Base-by-base conservation (phyloP, 352 stramenopile species). In the Pythium aristosporum region DNA sequence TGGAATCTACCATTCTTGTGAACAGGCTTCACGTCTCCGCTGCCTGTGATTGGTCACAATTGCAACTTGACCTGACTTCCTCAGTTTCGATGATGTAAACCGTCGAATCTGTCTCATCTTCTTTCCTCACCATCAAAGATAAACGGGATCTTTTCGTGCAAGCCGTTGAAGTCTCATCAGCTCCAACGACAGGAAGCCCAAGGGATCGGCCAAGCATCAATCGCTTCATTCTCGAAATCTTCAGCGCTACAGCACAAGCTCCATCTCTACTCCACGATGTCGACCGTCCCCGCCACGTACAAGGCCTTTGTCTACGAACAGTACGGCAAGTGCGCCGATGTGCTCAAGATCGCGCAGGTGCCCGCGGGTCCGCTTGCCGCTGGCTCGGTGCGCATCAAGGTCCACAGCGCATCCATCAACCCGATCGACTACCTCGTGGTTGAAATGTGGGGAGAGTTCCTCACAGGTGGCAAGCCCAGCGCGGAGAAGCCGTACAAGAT, bases 261-360 rank as follows among this genome's bases (percentile, higher is more conserved):
- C 34, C 9, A 3, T 57, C 34, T n/a, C 16, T 43, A 16, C 10
- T 28, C 23, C 42, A 61, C 5, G 18, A 63, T 63, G 57, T 46
- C 34, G 0, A 23, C 61, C 7, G 43, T 68, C 43, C 61, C 61
- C 9, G 42, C 61, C 16, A 68, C 61, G n/a, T 68, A 68, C 52
- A 61, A 68, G 46, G 61, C 61, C 30, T 57, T 52, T 39, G 44
- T 68, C 49, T 62, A 68, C 52, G 61, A 68, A 36, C n/a, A 49
- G 36, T 68, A 58, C 47, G 61, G 61, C 51, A 50, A 43, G 34
- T 32, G 8, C 23, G 61, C 41, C 12, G 53, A 61, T 18, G 47
- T 62, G 37, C 39, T 68, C 42, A 56, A 68, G 52, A 55, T 68
- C 57, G 47, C 44, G 10, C n/a, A 63, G 44, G 57, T 63, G 21